phyloP scores from a whole-genome alignment of 148 eudicot genomes.

The Silene conica region DNA sequence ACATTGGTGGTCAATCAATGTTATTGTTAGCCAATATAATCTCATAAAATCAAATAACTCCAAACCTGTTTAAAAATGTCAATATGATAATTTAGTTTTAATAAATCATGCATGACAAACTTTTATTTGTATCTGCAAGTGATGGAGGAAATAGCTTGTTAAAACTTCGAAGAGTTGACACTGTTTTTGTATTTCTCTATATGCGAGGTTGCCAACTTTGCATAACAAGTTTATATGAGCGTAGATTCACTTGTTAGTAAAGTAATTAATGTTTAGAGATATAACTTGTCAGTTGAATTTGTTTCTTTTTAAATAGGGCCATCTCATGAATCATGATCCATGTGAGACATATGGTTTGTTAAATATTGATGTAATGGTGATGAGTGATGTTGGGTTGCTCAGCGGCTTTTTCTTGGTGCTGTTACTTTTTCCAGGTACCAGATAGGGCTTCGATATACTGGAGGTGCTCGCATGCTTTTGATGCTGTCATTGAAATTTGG shows the following conservation, averaged over 20 bases:
- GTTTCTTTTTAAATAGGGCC: background rate
- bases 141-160: background rate
- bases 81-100: background rate
- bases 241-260: too few relatives aligned
- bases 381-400: background rate
- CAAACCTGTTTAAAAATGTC: background rate
- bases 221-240: too few relatives aligned
- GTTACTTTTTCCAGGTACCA: conserved; percentile 58
- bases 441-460: conserved; percentile 94
- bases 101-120: background rate
- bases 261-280: background rate
- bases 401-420: background rate
- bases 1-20: background rate
- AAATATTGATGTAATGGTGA: background rate
- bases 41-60: too few relatives aligned
- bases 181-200: background rate
- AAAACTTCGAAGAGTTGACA: background rate
- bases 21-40: too few relatives aligned
- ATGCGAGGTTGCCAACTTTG: background rate
- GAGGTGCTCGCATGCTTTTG: conserved; percentile 94
- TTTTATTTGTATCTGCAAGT: background rate
- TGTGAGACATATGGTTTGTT: background rate
- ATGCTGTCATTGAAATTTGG: conserved; percentile 80
- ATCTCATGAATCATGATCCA: background rate
- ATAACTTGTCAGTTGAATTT: background rate